Evolutionary conservation across 2,329 filamentous ascomycete species (phyloP).

Genomic region (Hypoxylon rubiginosum): DNA sequence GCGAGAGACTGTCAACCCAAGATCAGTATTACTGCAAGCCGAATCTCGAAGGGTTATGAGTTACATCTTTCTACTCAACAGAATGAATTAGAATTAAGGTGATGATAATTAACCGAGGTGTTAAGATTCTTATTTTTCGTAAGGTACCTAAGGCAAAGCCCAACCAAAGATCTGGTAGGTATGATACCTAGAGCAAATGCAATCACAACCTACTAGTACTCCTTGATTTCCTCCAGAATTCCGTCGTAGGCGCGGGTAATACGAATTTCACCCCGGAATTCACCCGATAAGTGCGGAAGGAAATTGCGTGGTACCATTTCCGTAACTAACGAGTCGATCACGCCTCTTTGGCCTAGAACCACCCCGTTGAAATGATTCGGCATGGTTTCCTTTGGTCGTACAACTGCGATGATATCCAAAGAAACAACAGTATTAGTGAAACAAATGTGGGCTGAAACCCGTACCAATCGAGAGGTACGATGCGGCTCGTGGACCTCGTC

Average conservation of each 20-base stretch:
- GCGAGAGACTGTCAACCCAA: no score
- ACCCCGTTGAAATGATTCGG: slow-evolving; percentile 17
- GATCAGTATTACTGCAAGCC: no score
- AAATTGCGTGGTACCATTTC: slow-evolving; percentile 17
- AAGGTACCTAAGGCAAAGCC: no score
- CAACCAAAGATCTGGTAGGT: no score
- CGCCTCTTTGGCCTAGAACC: slow-evolving; percentile 19
- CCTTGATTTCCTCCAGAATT: slow-evolving; percentile 22
- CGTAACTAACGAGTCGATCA: slow-evolving; percentile 8
- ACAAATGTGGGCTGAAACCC: slow-evolving; percentile 16
- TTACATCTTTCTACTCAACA: no score
- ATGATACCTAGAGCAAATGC: not conserved
- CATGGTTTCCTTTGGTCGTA: slow-evolving; percentile 19
- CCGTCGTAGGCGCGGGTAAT: slow-evolving; percentile 23
- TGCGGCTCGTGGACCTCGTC: slow-evolving; percentile 6
- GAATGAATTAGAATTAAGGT: no score
- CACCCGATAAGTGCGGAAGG: slow-evolving; percentile 23
- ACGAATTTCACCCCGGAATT: slow-evolving; percentile 23
- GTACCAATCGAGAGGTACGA: slow-evolving; percentile 15
- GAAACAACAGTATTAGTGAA: slow-evolving; percentile 18
- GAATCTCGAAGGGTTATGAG: no score
- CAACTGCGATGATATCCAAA: slow-evolving; percentile 13
- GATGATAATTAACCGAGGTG: no score
- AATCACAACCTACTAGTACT: slow-evolving; percentile 23
- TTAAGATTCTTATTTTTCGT: no score